These are phyloP conservation scores for Dendryphion nanum DNA, from an alignment of 2,329 filamentous ascomycete species.

Conservation along the genomic window DNA sequence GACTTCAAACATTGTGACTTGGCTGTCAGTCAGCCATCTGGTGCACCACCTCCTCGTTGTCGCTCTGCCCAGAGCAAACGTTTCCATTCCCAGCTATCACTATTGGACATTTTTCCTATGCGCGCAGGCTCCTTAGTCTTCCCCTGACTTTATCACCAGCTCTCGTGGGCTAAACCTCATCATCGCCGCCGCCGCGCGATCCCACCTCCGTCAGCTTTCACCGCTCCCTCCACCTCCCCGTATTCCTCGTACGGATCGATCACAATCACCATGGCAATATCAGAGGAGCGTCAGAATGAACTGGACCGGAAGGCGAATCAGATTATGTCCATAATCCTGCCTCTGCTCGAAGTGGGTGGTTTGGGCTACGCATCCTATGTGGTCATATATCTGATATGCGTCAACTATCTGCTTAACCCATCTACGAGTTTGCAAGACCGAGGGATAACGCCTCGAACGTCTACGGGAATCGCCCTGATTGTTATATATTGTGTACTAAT, in stretches of 20 bases:
- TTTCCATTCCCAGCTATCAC: too few relatives aligned
- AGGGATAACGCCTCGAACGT: conserved; percentile 42
- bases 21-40: too few relatives aligned
- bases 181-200: neutral
- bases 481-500: conserved; percentile 72
- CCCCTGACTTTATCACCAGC: neutral
- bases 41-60: too few relatives aligned
- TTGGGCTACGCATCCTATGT: conserved; percentile 72
- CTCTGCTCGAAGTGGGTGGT: conserved; percentile 63
- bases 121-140: neutral
- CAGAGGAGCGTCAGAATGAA: conserved; percentile 18
- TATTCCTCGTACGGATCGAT: neutral
- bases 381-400: conserved; percentile 58
- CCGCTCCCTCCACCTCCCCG: neutral
- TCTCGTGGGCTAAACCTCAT: neutral
- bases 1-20: too few relatives aligned
- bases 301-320: conserved; percentile 47
- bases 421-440: conserved; percentile 29
- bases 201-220: neutral
- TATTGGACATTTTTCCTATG: too few relatives aligned
- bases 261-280: conserved; percentile 9
- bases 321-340: conserved; percentile 66
- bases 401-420: conserved; percentile 67
- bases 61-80: too few relatives aligned
- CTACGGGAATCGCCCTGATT: conserved; percentile 67